Conservation (phyloP, 2,329 filamentous ascomycete species). For the Xylaria arbuscula region DNA sequence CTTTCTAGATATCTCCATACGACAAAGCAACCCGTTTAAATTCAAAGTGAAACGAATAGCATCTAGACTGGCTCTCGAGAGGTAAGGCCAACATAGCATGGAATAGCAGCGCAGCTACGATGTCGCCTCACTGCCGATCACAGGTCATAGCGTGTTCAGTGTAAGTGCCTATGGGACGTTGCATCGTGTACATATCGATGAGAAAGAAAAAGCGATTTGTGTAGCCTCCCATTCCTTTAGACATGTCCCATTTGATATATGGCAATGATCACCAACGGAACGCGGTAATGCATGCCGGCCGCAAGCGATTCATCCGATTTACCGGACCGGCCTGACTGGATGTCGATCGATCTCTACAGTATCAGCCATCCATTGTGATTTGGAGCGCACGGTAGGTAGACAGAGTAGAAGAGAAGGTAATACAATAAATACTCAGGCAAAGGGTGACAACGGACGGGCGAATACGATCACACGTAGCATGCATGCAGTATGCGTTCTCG, state of each 20-base stretch:
- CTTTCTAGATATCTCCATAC: not conserved
- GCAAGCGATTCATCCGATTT: slow-evolving; percentile 27
- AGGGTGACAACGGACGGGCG: not conserved
- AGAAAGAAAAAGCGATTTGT: not conserved
- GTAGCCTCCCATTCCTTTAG: slow-evolving; percentile 1
- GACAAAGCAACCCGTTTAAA: not conserved
- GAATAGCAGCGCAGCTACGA: not conserved
- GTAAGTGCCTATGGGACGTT: slow-evolving; percentile 19
- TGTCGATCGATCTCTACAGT: slow-evolving; percentile 1
- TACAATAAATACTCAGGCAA: not conserved
- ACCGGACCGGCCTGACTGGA: slow-evolving; percentile 22
- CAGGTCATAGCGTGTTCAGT: not conserved
- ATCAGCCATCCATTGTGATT: not conserved
- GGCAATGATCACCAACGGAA: slow-evolving; percentile 27
- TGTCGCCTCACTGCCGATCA: slow-evolving; percentile 2
- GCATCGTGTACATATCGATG: slow-evolving; percentile 10
- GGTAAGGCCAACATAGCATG: not conserved
- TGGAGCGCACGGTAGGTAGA: not conserved
- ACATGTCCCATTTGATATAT: slow-evolving; percentile 9
- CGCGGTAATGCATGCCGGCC: slow-evolving; percentile 7
- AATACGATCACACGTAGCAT: slow-evolving; percentile 33
- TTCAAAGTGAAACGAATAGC: not conserved
- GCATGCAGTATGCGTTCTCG: slow-evolving; percentile 27
- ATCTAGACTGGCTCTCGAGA: not conserved
- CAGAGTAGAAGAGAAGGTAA: not conserved